phyloP scores from a whole-genome alignment of 305 asterid species.

The Fraxinus angustifolia region DNA sequence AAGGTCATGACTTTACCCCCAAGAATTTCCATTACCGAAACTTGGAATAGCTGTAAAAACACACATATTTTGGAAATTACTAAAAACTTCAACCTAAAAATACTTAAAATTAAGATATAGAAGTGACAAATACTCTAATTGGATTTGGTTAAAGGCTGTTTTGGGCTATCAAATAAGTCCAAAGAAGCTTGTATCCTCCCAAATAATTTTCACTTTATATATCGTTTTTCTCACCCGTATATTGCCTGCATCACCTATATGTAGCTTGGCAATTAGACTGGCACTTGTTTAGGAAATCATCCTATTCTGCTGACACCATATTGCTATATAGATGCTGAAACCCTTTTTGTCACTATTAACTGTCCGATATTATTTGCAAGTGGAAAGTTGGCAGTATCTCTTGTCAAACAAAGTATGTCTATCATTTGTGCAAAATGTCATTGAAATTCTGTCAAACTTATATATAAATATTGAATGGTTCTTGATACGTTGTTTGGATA shows the following conservation, averaged over 20 bases:
- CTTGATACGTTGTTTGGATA: neutral
- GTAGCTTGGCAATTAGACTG: conserved; percentile 7
- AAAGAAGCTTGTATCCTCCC: neutral
- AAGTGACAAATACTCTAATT: neutral
- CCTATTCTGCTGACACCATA: conserved; percentile 1
- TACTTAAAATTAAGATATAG: neutral
- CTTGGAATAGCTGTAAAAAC: neutral
- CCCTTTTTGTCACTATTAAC: neutral
- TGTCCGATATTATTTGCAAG: conserved; percentile 5
- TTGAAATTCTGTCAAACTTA: neutral
- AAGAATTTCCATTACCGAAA: neutral
- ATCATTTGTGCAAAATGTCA: neutral
- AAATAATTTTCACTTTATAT: neutral
- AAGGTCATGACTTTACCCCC: neutral
- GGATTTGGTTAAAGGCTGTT: neutral
- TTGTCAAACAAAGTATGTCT: neutral
- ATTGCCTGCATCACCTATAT: neutral
- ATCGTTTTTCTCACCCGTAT: neutral
- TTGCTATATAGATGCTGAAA: conserved; percentile 1
- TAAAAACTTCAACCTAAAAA: neutral
- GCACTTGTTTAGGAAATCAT: conserved; percentile 9
- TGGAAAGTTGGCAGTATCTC: neutral
- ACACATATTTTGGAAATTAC: neutral
- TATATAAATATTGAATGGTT: neutral
- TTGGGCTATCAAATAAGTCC: neutral